Evolutionary conservation across 208 protist species (phyloP).

Genomic region (Leishmania tropica): DNA sequence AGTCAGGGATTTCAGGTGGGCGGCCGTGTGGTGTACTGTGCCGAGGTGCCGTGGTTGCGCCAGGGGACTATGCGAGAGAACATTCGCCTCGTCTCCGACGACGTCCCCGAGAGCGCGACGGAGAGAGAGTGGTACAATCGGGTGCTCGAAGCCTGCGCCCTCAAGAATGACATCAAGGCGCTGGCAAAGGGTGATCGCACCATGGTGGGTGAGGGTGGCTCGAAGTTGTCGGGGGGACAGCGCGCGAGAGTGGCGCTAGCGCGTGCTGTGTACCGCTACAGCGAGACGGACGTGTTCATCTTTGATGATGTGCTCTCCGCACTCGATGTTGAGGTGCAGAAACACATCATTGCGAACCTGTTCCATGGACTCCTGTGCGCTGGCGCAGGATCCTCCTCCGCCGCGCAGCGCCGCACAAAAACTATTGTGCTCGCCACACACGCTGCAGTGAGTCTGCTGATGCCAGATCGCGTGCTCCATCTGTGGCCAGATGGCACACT

Average conservation of each 20-base stretch:
- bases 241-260: slow-evolving; percentile 85
- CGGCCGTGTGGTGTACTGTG: slow-evolving; percentile 78
- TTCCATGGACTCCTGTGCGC: slow-evolving; percentile 63
- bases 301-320: slow-evolving; percentile 94
- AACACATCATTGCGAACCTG: slow-evolving; percentile 73
- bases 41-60: slow-evolving; percentile 92
- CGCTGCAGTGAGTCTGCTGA: slow-evolving; percentile 33
- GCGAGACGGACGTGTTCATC: slow-evolving; percentile 74
- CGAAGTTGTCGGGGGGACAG: slow-evolving; percentile 88
- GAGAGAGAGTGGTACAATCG: slow-evolving; percentile 65
- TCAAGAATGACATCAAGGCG: slow-evolving; percentile 78
- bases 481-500: slow-evolving; percentile 45
- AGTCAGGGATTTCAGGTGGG: slow-evolving; percentile 47
- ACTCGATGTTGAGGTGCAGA: slow-evolving; percentile 92
- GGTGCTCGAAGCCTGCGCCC: slow-evolving; percentile 68
- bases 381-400: neutral
- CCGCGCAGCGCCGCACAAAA: slow-evolving; percentile 26
- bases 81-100: slow-evolving; percentile 73
- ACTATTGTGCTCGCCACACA: slow-evolving; percentile 62
- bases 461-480: slow-evolving; percentile 55
- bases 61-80: slow-evolving; percentile 94
- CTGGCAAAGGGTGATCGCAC: slow-evolving; percentile 88
- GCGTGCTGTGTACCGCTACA: slow-evolving; percentile 71
- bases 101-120: slow-evolving; percentile 36
- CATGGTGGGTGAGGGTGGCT: slow-evolving; percentile 82